Evolutionary conservation across 2,329 filamentous ascomycete species (phyloP).

Genomic region (Mycosphaerella sp.): DNA sequence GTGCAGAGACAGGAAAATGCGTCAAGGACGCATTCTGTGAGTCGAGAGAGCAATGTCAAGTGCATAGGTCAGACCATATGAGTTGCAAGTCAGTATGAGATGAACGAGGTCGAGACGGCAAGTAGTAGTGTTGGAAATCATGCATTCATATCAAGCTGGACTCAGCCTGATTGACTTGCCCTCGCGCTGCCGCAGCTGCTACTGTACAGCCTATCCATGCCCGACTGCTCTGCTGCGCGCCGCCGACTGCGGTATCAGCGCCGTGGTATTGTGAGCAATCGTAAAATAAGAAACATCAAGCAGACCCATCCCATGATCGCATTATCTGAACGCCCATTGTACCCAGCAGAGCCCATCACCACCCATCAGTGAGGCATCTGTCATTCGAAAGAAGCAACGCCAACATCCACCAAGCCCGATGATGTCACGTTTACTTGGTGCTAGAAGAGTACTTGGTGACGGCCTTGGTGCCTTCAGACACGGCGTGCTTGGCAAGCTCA

Average conservation of each 20-base stretch:
- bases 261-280: conserved; percentile 29
- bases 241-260: conserved; percentile 20
- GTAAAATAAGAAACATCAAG: conserved; percentile 25
- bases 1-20: background rate
- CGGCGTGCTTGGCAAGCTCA: conserved; percentile 98
- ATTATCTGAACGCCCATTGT: conserved; percentile 41
- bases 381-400: conserved; percentile 11
- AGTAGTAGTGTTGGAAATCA: conserved; percentile 26
- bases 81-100: conserved; percentile 2
- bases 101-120: conserved; percentile 6
- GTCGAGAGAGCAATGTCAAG: background rate
- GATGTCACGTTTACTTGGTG: conserved; percentile 70
- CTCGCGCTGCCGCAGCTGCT: conserved; percentile 28
- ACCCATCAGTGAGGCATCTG: background rate
- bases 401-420: conserved; percentile 10
- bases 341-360: conserved; percentile 3
- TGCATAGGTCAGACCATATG: background rate
- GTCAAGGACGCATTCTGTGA: background rate
- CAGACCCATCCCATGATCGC: conserved; percentile 46
- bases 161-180: conserved; percentile 22
- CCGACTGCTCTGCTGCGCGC: conserved; percentile 20
- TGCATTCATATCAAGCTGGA: conserved; percentile 32
- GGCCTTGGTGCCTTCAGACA: conserved; percentile 99
- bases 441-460: conserved; percentile 99
- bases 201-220: conserved; percentile 31